These are phyloP conservation scores for Cronartium ribicola DNA, from an alignment of 1,284 basidiomycete genomes.

Conservation along the genomic window DNA sequence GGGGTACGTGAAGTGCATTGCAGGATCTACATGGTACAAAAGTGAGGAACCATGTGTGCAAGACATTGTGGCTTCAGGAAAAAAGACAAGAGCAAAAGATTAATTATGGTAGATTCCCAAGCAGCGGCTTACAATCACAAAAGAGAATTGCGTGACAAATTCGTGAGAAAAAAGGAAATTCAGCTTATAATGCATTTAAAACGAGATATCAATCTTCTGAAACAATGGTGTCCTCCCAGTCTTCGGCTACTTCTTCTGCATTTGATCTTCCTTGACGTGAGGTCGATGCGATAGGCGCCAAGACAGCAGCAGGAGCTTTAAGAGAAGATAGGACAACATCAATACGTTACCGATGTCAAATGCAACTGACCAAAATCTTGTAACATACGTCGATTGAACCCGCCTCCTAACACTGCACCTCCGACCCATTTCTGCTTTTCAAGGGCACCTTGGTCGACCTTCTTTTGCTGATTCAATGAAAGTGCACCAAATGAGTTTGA, in stretches of 20 bases:
- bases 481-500: conserved; percentile 13
- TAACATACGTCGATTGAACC: conserved; percentile 33
- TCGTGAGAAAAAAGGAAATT: too few species aligned
- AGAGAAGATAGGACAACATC: background rate
- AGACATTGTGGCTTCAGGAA: too few species aligned
- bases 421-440: background rate
- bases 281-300: conserved; percentile 18
- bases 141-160: too few species aligned
- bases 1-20: too few species aligned
- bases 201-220: background rate
- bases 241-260: conserved; percentile 4
- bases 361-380: background rate
- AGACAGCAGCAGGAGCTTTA: conserved; percentile 28
- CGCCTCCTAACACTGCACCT: conserved; percentile 17
- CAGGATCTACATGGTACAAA: too few species aligned
- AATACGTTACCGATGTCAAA: background rate
- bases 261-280: background rate
- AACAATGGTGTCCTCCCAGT: background rate
- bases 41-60: too few species aligned
- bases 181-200: too few species aligned
- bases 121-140: too few species aligned
- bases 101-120: too few species aligned
- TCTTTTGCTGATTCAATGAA: background rate
- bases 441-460: background rate
- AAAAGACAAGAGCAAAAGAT: too few species aligned